These are phyloP conservation scores for Fraxinus angustifolia DNA, from an alignment of 305 asterid genomes.

Conservation along the genomic window DNA sequence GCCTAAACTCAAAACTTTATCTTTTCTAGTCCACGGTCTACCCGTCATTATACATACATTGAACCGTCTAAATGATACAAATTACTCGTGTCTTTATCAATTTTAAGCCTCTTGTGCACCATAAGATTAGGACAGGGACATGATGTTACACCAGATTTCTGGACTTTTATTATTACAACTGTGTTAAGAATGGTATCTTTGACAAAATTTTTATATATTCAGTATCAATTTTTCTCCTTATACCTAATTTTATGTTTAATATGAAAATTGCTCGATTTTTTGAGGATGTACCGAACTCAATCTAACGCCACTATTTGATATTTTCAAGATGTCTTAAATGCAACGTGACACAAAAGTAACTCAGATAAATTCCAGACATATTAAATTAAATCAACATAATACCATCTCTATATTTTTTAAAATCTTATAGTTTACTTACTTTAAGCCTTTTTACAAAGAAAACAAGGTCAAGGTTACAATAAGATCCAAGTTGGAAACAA, in stretches of 20 bases:
- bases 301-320: neutral
- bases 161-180: neutral
- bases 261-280: neutral
- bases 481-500: neutral
- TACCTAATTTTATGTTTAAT: neutral
- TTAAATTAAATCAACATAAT: neutral
- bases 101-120: neutral
- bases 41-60: neutral
- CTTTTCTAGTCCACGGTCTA: neutral
- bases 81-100: neutral
- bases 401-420: neutral
- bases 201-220: neutral
- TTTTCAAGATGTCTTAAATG: neutral
- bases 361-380: neutral
- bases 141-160: neutral
- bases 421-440: neutral
- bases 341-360: neutral
- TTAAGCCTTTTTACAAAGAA: neutral
- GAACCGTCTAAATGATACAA: neutral
- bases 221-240: neutral
- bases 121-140: slow-evolving; percentile 4
- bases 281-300: too few species aligned
- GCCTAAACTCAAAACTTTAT: neutral
- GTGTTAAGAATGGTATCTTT: neutral
- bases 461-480: neutral